Evolutionary conservation across 2,329 filamentous ascomycete genomes (phyloP).

Genomic region (Arachnopeziza araneosa): DNA sequence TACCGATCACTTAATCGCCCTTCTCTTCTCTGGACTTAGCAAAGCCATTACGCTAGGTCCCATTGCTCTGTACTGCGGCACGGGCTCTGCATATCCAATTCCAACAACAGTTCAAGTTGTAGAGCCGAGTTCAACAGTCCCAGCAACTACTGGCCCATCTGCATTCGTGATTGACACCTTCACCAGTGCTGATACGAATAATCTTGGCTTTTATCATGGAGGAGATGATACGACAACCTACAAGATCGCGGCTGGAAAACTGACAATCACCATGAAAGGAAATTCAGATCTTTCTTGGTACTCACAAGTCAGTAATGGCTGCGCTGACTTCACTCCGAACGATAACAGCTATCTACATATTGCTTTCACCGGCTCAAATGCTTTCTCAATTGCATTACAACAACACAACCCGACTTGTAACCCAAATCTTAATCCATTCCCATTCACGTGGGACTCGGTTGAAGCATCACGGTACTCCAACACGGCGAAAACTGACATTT

Average conservation of each 20-base stretch:
- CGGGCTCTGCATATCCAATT: constrained; percentile 43
- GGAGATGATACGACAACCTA: constrained; percentile 53
- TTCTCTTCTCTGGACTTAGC: constrained; percentile 45
- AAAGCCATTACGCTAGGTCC: constrained; percentile 47
- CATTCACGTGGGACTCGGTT: constrained; percentile 62
- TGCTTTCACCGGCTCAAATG: constrained; percentile 53
- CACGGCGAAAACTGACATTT: constrained; percentile 46
- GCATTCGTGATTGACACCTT: constrained; percentile 58
- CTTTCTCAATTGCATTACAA: constrained; percentile 59
- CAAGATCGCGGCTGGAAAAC: constrained; percentile 43
- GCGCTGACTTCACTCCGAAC: constrained; percentile 50
- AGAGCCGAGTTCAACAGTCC: constrained; percentile 42
- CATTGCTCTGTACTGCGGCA: constrained; percentile 54
- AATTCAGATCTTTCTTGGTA: constrained; percentile 58
- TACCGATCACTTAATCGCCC: constrained; percentile 44
- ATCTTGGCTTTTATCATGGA: constrained; percentile 60
- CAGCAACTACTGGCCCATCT: constrained; percentile 44
- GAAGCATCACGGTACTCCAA: constrained; percentile 56
- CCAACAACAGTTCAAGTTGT: constrained; percentile 36
- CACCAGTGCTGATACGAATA: constrained; percentile 45
- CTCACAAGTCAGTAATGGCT: constrained; percentile 50
- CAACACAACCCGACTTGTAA: constrained; percentile 61
- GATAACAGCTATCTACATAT: constrained; percentile 58
- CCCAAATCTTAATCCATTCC: constrained; percentile 49
- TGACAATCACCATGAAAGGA: constrained; percentile 49